A percentile compares a stretch with the other conserved stretches of the same genome.
Conservation (phyloP, 495 filamentous ascomycete genomes). For the Tricharina praecox region DNA sequence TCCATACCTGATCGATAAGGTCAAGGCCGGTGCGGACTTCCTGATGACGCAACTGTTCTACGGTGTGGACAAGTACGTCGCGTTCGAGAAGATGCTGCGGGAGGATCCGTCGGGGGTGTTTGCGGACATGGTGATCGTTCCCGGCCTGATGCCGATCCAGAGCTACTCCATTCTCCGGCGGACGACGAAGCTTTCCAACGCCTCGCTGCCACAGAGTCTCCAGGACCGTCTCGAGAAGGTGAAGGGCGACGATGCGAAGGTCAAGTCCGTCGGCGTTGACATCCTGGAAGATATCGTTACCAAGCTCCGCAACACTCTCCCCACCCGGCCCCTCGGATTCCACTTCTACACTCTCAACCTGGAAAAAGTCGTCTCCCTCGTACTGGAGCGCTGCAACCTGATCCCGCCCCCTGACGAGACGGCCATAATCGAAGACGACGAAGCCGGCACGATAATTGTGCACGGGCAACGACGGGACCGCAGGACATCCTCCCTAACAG, state of each 20-base stretch:
- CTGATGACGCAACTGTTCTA: slow-evolving; percentile 99
- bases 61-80: slow-evolving; percentile 61
- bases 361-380: slow-evolving; percentile 88
- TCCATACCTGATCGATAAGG: slow-evolving; percentile 82
- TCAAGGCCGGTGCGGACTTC: slow-evolving; percentile 82
- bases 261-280: slow-evolving; percentile 58
- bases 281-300: slow-evolving; percentile 56
- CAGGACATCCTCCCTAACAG: slow-evolving; percentile 37
- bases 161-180: slow-evolving; percentile 87
- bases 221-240: slow-evolving; percentile 57
- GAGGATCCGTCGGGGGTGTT: slow-evolving; percentile 73
- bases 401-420: slow-evolving; percentile 43
- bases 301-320: slow-evolving; percentile 37
- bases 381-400: slow-evolving; percentile 69
- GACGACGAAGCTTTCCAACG: slow-evolving; percentile 89
- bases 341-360: slow-evolving; percentile 97
- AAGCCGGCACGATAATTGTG: slow-evolving; percentile 29
- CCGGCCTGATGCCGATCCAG: slow-evolving; percentile 93
- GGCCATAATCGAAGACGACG: slow-evolving; percentile 34
- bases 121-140: slow-evolving; percentile 77
- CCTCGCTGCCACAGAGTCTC: slow-evolving; percentile 54
- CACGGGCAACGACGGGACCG: slow-evolving; percentile 28
- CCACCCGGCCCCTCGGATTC: slow-evolving; percentile 52
- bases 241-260: slow-evolving; percentile 77
- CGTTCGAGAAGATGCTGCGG: slow-evolving; percentile 61